Percentiles rank a stretch among this genome's conserved stretches.
Evolutionary conservation across 108 stramenopile genomes (phyloP).

Genomic region (Fragilaria radians): DNA sequence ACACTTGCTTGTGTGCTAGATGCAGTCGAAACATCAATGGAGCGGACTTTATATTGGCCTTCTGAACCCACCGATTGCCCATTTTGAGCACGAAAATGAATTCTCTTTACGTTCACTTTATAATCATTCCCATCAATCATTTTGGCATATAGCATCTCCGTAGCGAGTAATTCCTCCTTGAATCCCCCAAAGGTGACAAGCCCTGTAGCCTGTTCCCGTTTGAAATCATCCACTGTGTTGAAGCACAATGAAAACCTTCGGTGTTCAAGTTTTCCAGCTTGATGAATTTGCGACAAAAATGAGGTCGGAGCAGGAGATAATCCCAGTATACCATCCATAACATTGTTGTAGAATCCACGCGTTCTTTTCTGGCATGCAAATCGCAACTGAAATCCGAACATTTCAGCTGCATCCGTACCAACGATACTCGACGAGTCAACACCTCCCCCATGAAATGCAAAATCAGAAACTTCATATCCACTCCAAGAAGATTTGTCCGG

Average conservation of each 20-base stretch:
- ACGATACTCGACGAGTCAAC: conserved; percentile 13
- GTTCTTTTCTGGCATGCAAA: conserved; percentile 48
- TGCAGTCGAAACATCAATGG: too few species aligned
- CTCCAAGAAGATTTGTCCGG: conserved; percentile 30
- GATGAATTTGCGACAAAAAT: conserved; percentile 42
- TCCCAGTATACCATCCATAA: conserved; percentile 38
- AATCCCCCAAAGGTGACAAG: conserved; percentile 36
- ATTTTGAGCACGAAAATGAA: not conserved
- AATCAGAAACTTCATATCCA: conserved; percentile 37
- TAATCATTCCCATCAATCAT: conserved; percentile 4
- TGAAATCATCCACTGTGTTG: not conserved
- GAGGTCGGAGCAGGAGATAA: conserved; percentile 31
- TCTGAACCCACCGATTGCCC: not conserved
- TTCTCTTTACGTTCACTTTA: not conserved
- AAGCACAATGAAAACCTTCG: conserved; percentile 38
- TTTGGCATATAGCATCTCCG: conserved; percentile 37
- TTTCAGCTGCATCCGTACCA: conserved; percentile 11
- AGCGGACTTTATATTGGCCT: too few species aligned
- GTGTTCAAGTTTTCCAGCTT: conserved; percentile 30
- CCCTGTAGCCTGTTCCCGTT: not conserved
- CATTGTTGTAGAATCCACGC: conserved; percentile 33
- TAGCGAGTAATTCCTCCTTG: conserved; percentile 22
- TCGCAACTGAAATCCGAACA: conserved; percentile 31
- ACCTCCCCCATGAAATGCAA: conserved; percentile 27
- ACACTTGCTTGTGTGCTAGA: too few species aligned